A percentile compares a stretch with the other conserved stretches of the same genome.
Evolutionary conservation across 305 asterid species (phyloP).

Genomic region (Solanum hybrid): DNA sequence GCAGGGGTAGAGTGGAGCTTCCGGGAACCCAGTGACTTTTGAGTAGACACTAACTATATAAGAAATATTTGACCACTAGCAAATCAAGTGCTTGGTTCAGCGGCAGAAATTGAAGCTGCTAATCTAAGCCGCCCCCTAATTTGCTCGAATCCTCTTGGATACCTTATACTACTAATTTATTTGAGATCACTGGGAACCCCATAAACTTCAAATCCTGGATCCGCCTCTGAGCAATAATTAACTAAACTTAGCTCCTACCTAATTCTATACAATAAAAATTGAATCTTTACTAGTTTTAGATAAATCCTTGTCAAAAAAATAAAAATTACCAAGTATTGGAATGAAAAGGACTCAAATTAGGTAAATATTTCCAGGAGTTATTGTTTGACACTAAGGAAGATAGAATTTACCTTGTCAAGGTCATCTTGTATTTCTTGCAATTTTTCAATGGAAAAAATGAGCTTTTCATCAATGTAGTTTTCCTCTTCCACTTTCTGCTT

Average conservation of each 20-base stretch:
- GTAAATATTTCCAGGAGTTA: not conserved
- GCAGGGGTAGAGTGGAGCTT: not conserved
- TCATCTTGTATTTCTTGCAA: slow-evolving; percentile 89
- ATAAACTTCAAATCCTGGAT: not conserved
- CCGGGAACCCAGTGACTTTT: not conserved
- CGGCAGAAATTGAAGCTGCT: not conserved
- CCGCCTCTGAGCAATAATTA: not conserved
- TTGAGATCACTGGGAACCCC: not conserved
- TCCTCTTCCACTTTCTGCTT: slow-evolving; percentile 68
- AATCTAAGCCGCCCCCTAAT: not conserved
- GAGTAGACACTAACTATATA: not conserved
- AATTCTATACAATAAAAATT: not conserved
- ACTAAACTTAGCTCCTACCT: not conserved
- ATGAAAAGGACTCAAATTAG: not conserved
- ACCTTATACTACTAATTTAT: not conserved
- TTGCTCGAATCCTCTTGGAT: not conserved
- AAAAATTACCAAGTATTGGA: not conserved
- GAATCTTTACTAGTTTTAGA: not conserved
- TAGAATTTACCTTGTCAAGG: slow-evolving; percentile 51
- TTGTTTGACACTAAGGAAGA: not conserved
- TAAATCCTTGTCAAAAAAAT: not conserved
- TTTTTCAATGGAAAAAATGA: slow-evolving; percentile 63
- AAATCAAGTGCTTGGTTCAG: not conserved
- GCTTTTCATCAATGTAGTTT: slow-evolving; percentile 48
- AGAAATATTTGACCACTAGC: not conserved